These are phyloP conservation scores for Hypoxylon sp. DNA, from an alignment of 2,329 filamentous ascomycete species.

Conservation along the genomic window DNA sequence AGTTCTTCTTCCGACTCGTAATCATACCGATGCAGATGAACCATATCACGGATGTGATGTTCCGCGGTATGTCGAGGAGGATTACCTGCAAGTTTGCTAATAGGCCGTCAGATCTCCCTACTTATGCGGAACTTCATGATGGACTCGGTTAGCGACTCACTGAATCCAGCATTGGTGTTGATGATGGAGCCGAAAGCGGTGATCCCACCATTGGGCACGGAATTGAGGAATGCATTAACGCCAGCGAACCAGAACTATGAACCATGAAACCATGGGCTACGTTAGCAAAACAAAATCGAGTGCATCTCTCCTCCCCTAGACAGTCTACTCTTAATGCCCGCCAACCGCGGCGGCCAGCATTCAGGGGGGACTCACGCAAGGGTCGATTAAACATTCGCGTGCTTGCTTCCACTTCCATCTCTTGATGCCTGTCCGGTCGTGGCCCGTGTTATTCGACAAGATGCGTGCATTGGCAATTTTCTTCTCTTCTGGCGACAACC, in stretches of 20 bases:
- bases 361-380: slow-evolving; percentile 46
- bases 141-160: slow-evolving; percentile 43
- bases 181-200: slow-evolving; percentile 56
- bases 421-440: slow-evolving; percentile 57
- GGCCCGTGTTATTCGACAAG: slow-evolving; percentile 56
- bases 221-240: slow-evolving; percentile 56
- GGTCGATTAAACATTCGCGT: slow-evolving; percentile 55
- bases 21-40: slow-evolving; percentile 56
- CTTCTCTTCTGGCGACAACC: slow-evolving; percentile 56
- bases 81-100: slow-evolving; percentile 57
- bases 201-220: slow-evolving; percentile 57
- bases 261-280: background rate
- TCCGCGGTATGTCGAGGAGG: slow-evolving; percentile 56
- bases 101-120: slow-evolving; percentile 7
- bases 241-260: slow-evolving; percentile 57
- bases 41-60: slow-evolving; percentile 54
- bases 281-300: slow-evolving; percentile 15
- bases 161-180: slow-evolving; percentile 56
- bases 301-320: too few species aligned
- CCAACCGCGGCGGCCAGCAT: background rate
- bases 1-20: slow-evolving; percentile 54
- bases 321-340: background rate
- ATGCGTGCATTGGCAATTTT: slow-evolving; percentile 57
- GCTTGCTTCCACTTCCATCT: slow-evolving; percentile 58
- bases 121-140: too few species aligned